These are phyloP conservation scores for Triticum turgidum DNA, from an alignment of 176 grass and related monocot genomes.

Conservation along the genomic window DNA sequence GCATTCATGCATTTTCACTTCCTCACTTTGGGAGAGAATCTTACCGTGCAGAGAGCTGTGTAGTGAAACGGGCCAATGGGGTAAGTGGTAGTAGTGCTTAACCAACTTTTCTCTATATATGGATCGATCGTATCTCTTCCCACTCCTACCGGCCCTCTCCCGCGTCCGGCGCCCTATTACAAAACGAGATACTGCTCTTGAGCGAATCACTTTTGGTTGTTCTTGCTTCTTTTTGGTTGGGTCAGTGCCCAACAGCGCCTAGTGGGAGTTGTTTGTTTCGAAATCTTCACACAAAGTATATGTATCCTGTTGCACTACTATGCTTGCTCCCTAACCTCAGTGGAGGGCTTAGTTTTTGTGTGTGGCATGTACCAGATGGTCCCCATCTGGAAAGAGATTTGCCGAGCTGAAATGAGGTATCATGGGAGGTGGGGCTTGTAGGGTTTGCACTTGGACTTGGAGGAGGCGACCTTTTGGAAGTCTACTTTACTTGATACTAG, in stretches of 20 bases:
- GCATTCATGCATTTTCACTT: background rate
- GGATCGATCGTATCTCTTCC: background rate
- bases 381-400: slow-evolving; percentile 5
- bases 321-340: slow-evolving; percentile 24
- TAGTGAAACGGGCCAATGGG: too few species aligned
- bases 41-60: too few species aligned
- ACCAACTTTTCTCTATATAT: too few species aligned
- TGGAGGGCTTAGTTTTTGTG: background rate
- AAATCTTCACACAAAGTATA: slow-evolving; percentile 25
- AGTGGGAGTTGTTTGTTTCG: slow-evolving; percentile 50
- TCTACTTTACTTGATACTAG: background rate
- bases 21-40: background rate
- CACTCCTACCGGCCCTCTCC: background rate
- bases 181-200: slow-evolving; percentile 19
- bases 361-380: background rate
- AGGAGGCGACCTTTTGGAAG: slow-evolving; percentile 17
- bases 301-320: background rate
- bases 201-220: slow-evolving; percentile 19
- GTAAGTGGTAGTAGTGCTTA: too few species aligned
- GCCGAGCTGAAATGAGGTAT: slow-evolving; percentile 6
- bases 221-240: slow-evolving; percentile 46
- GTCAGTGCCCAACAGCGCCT: slow-evolving; percentile 44
- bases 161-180: background rate
- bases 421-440: slow-evolving; percentile 25
- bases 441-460: background rate